Percentiles rank a stretch among this genome's conserved stretches.
These are phyloP conservation scores for Moricandia moricandioides DNA, from an alignment of 345 rosid species.

Conservation along the genomic window DNA sequence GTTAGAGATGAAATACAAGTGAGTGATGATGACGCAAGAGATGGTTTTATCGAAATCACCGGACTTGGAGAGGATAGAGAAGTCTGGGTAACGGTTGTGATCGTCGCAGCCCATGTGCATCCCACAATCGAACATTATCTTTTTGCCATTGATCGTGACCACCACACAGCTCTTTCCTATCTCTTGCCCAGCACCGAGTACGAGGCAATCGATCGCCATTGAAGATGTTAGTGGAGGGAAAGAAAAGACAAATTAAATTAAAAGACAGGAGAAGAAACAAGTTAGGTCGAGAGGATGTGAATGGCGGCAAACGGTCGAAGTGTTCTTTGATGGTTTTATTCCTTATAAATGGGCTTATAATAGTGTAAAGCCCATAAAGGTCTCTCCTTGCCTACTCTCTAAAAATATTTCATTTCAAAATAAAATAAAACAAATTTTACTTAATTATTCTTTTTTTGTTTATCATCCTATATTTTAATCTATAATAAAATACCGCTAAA, in stretches of 20 bases:
- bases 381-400: too few species aligned
- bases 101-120: conserved; percentile 95
- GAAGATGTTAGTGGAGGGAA: neutral
- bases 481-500: too few species aligned
- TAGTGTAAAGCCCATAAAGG: too few species aligned
- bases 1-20: conserved; percentile 50
- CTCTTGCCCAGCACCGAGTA: conserved; percentile 94
- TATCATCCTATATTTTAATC: too few species aligned
- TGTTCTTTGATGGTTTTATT: too few species aligned
- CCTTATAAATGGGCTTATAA: too few species aligned
- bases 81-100: conserved; percentile 82
- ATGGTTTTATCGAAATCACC: conserved; percentile 55
- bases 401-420: too few species aligned
- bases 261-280: neutral
- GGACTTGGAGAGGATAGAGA: conserved; percentile 60
- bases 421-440: too few species aligned
- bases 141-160: conserved; percentile 79
- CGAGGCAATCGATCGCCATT: conserved; percentile 84
- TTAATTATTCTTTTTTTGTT: too few species aligned
- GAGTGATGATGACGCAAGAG: conserved; percentile 78
- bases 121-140: conserved; percentile 94
- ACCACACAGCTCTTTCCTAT: conserved; percentile 95
- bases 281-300: neutral
- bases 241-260: neutral
- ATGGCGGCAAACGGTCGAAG: conserved; percentile 20